Conservation (phyloP, 2,329 filamentous ascomycete genomes). For the Calonectria hongkongensis region DNA sequence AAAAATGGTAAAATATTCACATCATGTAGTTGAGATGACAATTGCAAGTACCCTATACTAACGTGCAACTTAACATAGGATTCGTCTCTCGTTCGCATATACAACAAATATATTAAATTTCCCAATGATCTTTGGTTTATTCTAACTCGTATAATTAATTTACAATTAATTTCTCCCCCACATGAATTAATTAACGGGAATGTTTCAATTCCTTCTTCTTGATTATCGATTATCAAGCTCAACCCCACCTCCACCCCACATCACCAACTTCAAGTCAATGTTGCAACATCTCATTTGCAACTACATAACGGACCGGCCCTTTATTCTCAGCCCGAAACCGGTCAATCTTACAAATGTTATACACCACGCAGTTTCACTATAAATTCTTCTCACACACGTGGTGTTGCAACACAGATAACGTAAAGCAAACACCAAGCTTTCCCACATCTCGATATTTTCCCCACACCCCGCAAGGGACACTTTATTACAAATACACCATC, state of each 20-base stretch:
- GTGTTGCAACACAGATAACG: too few species aligned
- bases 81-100: background rate
- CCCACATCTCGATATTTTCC: too few species aligned
- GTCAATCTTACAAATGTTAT: background rate
- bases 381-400: too few species aligned
- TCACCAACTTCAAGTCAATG: background rate
- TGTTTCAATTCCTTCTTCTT: background rate
- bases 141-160: background rate
- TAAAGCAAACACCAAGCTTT: too few species aligned
- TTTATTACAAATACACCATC: constrained; percentile 3
- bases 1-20: constrained; percentile 39
- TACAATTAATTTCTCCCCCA: background rate
- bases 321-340: background rate
- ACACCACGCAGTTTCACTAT: too few species aligned
- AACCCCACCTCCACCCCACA: constrained; percentile 12
- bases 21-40: constrained; percentile 16
- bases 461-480: background rate
- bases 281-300: background rate
- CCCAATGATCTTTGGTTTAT: background rate
- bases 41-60: constrained; percentile 27
- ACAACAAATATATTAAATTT: background rate
- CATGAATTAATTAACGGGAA: background rate
- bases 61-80: background rate
- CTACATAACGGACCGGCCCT: background rate
- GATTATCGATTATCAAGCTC: background rate